Evolutionary conservation across 1,284 basidiomycete genomes (phyloP).

Genomic region (Irpex sp.): DNA sequence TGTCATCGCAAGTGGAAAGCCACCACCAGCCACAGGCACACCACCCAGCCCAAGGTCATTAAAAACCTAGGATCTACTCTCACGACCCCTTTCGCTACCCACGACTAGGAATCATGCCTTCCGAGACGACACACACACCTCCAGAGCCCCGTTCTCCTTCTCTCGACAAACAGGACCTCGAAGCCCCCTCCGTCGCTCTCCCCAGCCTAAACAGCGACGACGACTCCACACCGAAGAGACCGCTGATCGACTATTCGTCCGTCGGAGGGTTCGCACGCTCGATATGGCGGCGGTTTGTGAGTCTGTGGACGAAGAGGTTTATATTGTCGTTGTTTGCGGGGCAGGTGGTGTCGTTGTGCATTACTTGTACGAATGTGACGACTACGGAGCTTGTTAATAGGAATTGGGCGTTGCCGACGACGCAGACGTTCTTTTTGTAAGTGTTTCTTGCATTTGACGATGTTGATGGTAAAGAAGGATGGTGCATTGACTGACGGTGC

Average conservation of each 20-base stretch:
- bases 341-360: slow-evolving; percentile 81
- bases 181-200: background rate
- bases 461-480: too few relatives aligned
- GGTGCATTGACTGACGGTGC: background rate
- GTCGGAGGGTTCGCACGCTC: slow-evolving; percentile 58
- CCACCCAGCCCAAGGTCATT: background rate
- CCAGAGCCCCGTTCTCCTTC: background rate
- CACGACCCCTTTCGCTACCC: background rate
- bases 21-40: background rate
- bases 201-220: background rate
- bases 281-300: slow-evolving; percentile 55
- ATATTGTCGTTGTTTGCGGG: slow-evolving; percentile 65
- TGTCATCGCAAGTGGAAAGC: background rate
- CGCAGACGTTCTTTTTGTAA: slow-evolving; percentile 79
- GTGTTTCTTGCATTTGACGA: slow-evolving; percentile 24
- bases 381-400: slow-evolving; percentile 71
- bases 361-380: slow-evolving; percentile 81
- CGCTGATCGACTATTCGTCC: slow-evolving; percentile 22
- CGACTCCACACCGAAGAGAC: background rate
- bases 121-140: background rate
- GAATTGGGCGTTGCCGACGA: slow-evolving; percentile 74
- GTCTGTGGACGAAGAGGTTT: slow-evolving; percentile 74
- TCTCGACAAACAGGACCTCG: background rate
- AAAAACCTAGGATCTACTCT: background rate
- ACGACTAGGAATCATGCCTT: background rate